Conservation (phyloP, 192 early-diverging fungal genomes). For the Coemansia nantahalensis region DNA sequence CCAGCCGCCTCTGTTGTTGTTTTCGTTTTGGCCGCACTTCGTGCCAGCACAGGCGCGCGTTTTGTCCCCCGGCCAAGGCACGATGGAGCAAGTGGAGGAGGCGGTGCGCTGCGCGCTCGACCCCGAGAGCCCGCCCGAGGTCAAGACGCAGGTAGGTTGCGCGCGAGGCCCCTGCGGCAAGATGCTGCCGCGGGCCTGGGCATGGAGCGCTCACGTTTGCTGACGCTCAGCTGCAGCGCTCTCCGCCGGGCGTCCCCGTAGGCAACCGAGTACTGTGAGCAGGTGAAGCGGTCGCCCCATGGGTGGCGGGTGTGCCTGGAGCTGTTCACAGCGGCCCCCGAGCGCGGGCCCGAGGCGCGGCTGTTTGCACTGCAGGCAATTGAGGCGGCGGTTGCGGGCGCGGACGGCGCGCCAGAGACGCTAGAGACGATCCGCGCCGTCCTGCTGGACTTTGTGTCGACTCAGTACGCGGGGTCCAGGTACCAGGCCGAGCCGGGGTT, state of each 20-base stretch:
- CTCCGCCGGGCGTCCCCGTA: slow-evolving; percentile 20
- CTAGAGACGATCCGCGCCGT: slow-evolving; percentile 23
- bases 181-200: background rate
- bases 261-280: slow-evolving; percentile 81
- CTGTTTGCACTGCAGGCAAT: slow-evolving; percentile 83
- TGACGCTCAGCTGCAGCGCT: no score
- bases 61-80: background rate
- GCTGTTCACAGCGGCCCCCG: slow-evolving; percentile 73
- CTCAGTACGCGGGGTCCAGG: slow-evolving; percentile 30
- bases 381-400: slow-evolving; percentile 53
- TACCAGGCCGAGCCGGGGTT: slow-evolving; percentile 49
- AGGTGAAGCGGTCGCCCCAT: slow-evolving; percentile 69
- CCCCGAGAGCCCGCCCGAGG: slow-evolving; percentile 60
- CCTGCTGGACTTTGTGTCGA: slow-evolving; percentile 42
- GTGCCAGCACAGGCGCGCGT: no score
- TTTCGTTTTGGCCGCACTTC: no score
- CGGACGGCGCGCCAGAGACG: slow-evolving; percentile 36
- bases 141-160: slow-evolving; percentile 76
- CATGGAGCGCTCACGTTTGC: background rate
- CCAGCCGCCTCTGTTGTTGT: no score
- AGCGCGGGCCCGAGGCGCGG: slow-evolving; percentile 73
- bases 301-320: slow-evolving; percentile 85
- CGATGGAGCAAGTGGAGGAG: slow-evolving; percentile 76
- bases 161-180: no score
- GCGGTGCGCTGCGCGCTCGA: slow-evolving; percentile 76